These are phyloP conservation scores for Brasenia schreberi DNA, from an alignment of 164 flowering plant genomes.

Conservation along the genomic window DNA sequence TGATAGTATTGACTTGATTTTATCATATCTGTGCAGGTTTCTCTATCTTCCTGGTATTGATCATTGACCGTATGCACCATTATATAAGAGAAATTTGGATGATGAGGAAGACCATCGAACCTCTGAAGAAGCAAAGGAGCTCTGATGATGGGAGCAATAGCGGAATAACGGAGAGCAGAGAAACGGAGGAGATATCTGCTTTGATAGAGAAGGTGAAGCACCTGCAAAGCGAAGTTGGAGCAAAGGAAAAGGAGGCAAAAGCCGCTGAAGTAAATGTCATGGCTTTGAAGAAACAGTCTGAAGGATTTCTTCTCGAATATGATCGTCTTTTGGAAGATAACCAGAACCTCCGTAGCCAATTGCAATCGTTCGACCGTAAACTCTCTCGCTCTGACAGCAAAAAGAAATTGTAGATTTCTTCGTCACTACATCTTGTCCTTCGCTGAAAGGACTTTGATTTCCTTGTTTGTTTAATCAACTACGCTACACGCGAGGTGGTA, in stretches of 20 bases:
- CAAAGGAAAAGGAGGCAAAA: slow-evolving; percentile 29
- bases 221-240: slow-evolving; percentile 35
- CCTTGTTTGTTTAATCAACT: too few relatives aligned
- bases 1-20: not conserved
- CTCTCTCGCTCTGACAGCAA: slow-evolving; percentile 47
- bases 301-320: slow-evolving; percentile 73
- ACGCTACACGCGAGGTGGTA: too few relatives aligned
- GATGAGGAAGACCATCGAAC: not conserved
- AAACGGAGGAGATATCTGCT: slow-evolving; percentile 21
- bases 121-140: slow-evolving; percentile 34
- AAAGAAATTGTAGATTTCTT: slow-evolving; percentile 24
- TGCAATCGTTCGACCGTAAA: slow-evolving; percentile 42
- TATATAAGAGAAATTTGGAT: slow-evolving; percentile 62
- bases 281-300: slow-evolving; percentile 64
- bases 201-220: slow-evolving; percentile 28
- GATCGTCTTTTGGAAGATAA: slow-evolving; percentile 67
- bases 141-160: slow-evolving; percentile 32
- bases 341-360: slow-evolving; percentile 45
- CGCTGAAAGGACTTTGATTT: too few relatives aligned
- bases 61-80: slow-evolving; percentile 68
- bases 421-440: too few relatives aligned
- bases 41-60: slow-evolving; percentile 46
- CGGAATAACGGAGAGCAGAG: slow-evolving; percentile 11
- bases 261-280: slow-evolving; percentile 44
- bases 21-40: slow-evolving; percentile 29